A percentile compares a stretch with the other conserved stretches of the same genome.
phyloP scores from a whole-genome alignment of 2,329 filamentous ascomycete genomes.

The Coniosporium tulheliwenetii region DNA sequence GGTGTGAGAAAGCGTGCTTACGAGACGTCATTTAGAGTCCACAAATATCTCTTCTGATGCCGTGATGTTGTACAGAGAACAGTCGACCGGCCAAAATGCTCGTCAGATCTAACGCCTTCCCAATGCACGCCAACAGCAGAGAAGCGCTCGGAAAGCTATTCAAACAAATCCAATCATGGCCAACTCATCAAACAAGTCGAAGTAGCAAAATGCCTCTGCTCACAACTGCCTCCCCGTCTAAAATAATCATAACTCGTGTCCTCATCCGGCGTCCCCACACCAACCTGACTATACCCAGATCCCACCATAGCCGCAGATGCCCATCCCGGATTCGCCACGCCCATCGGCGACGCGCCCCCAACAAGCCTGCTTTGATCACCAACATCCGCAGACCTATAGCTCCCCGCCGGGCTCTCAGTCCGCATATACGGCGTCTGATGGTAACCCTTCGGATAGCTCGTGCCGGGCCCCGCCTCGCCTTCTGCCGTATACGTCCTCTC shows the following conservation, averaged over 20 bases:
- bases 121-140: not conserved
- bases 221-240: constrained; percentile 10
- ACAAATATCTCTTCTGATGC: too few relatives aligned
- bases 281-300: constrained; percentile 6
- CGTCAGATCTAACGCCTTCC: not conserved
- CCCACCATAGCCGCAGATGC: constrained; percentile 13
- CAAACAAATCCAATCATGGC: not conserved
- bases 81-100: too few relatives aligned
- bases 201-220: not conserved
- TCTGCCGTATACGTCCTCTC: constrained; percentile 12
- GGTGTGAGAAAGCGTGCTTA: too few relatives aligned
- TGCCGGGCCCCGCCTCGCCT: constrained; percentile 14
- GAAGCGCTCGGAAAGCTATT: not conserved
- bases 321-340: constrained; percentile 3
- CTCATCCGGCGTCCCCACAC: constrained; percentile 14
- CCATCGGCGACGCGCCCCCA: constrained; percentile 13
- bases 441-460: constrained; percentile 30
- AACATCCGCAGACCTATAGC: too few relatives aligned
- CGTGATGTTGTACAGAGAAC: too few relatives aligned
- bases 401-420: too few relatives aligned
- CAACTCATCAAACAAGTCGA: too few relatives aligned
- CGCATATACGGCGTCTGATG: constrained; percentile 24
- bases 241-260: constrained; percentile 25
- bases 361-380: constrained; percentile 6
- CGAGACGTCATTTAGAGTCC: too few relatives aligned